These are phyloP conservation scores for Rhynchosporium graminicola DNA, from an alignment of 2,329 filamentous ascomycete genomes.

Conservation along the genomic window DNA sequence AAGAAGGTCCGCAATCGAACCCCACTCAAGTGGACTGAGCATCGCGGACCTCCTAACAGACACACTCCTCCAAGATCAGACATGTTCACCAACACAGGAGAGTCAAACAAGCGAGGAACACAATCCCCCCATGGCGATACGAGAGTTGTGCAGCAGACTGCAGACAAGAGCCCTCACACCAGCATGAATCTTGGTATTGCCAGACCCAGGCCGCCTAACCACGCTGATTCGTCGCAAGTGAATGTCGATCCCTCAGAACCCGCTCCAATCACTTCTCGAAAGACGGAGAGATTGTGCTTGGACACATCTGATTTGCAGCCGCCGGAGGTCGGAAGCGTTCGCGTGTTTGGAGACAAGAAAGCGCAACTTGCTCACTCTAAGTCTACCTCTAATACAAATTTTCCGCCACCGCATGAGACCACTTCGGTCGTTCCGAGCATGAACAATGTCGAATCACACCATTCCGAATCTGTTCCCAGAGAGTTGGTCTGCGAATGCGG, in stretches of 20 bases:
- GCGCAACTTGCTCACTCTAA: slow-evolving; percentile 8
- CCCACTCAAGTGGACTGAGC: slow-evolving; percentile 4
- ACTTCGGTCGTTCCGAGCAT: not conserved
- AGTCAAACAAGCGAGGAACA: not conserved
- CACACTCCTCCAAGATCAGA: not conserved
- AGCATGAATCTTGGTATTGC: slow-evolving; percentile 7
- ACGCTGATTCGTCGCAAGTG: not conserved
- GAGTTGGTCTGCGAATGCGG: slow-evolving; percentile 3
- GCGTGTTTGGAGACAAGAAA: not conserved
- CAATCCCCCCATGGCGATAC: not conserved
- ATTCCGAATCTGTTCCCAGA: not conserved
- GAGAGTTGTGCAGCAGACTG: slow-evolving; percentile 5
- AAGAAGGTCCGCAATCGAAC: not conserved
- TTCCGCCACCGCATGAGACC: not conserved
- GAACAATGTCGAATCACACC: not conserved
- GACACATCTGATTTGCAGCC: too few relatives aligned
- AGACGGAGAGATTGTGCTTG: not conserved
- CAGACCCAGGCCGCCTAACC: not conserved
- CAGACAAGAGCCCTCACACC: slow-evolving; percentile 1
- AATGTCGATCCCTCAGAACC: not conserved
- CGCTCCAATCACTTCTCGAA: not conserved
- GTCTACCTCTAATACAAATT: slow-evolving; percentile 1
- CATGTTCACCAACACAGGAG: not conserved
- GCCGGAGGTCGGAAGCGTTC: not conserved
- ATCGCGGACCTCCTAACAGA: slow-evolving; percentile 10